Percentiles rank a stretch among this genome's conserved stretches.
Conservation (phyloP, 805 yeast genomes). For the Tetrapisispora taiwanensis region DNA sequence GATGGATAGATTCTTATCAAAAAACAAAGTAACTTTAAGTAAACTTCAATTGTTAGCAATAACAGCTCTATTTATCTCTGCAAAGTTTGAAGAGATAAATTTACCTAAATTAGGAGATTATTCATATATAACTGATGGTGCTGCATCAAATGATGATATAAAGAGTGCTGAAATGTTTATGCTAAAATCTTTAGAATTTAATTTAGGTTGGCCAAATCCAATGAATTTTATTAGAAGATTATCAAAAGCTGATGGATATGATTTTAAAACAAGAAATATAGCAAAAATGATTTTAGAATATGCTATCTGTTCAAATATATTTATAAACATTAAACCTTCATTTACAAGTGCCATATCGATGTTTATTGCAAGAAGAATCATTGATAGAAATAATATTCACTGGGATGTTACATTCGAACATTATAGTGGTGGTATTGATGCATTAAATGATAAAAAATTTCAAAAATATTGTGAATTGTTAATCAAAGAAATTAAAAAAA, state of each 20-base stretch:
- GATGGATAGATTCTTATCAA: slow-evolving; percentile 78
- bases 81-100: slow-evolving; percentile 89
- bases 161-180: slow-evolving; percentile 74
- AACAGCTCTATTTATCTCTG: slow-evolving; percentile 77
- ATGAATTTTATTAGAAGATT: slow-evolving; percentile 80
- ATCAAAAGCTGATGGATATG: slow-evolving; percentile 83
- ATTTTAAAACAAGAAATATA: slow-evolving; percentile 70
- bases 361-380: slow-evolving; percentile 55
- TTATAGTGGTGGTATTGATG: slow-evolving; percentile 21
- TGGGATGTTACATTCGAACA: slow-evolving; percentile 20
- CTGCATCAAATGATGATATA: slow-evolving; percentile 73
- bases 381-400: slow-evolving; percentile 6
- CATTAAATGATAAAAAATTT: slow-evolving; percentile 12
- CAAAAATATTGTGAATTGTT: slow-evolving; percentile 13
- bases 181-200: slow-evolving; percentile 58
- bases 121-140: slow-evolving; percentile 81
- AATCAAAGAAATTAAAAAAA: slow-evolving; percentile 24
- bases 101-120: slow-evolving; percentile 78
- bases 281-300: slow-evolving; percentile 81
- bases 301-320: slow-evolving; percentile 62
- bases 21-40: slow-evolving; percentile 62
- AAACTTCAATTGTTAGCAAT: slow-evolving; percentile 79
- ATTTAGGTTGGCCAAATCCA: slow-evolving; percentile 79
- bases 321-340: slow-evolving; percentile 70
- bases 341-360: slow-evolving; percentile 80